These are phyloP conservation scores for Aspergillus thermomutatus DNA, from an alignment of 2,329 filamentous ascomycete genomes.

Conservation along the genomic window DNA sequence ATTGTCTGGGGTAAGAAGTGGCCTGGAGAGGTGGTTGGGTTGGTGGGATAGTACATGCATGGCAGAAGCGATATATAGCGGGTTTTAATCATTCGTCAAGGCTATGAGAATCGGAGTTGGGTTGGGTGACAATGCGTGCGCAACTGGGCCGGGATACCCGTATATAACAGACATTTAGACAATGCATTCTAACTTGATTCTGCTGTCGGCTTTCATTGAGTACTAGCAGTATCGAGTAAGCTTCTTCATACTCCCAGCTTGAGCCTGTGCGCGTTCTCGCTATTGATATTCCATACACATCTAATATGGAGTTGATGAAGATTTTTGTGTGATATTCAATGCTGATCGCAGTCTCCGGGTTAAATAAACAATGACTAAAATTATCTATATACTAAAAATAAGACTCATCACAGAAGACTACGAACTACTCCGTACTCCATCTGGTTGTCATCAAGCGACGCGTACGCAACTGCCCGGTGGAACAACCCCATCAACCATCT, in stretches of 20 bases:
- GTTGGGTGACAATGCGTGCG: not conserved
- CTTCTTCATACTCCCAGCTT: too few species aligned
- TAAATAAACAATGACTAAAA: too few species aligned
- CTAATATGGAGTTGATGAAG: too few species aligned
- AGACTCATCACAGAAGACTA: too few species aligned
- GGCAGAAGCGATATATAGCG: not conserved
- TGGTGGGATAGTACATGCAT: constrained; percentile 54
- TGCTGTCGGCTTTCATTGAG: not conserved
- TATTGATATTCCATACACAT: too few species aligned
- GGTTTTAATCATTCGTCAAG: not conserved
- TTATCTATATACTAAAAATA: too few species aligned
- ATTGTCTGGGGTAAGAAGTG: constrained; percentile 75
- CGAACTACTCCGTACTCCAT: too few species aligned
- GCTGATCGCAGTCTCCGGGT: too few species aligned
- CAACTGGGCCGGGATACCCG: not conserved
- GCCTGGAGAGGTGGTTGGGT: constrained; percentile 78
- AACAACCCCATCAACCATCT: not conserved
- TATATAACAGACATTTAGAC: not conserved
- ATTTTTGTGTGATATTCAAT: too few species aligned
- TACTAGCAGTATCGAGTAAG: too few species aligned
- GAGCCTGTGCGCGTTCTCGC: too few species aligned
- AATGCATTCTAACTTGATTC: not conserved
- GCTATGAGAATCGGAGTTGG: not conserved
- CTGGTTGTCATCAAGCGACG: not conserved
- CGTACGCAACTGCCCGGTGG: not conserved